Conservation (phyloP, 345 rosid genomes). For the Xanthoceras sorbifolium region DNA sequence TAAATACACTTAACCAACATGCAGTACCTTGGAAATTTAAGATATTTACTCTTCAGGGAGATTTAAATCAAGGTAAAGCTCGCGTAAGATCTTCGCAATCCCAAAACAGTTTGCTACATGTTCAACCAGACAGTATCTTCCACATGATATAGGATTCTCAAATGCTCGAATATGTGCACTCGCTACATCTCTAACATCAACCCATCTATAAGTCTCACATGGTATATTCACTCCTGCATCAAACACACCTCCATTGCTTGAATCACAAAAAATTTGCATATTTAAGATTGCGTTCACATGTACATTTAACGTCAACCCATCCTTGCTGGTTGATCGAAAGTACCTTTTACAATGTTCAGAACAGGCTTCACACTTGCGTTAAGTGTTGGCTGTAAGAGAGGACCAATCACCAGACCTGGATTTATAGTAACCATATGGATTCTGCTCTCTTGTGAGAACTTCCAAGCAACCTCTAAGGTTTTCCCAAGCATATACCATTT, state of each 20-base stretch:
- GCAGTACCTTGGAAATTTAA: no score
- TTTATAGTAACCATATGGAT: slow-evolving; percentile 43
- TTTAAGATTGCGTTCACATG: neutral
- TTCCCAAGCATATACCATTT: slow-evolving; percentile 47
- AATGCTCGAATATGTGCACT: slow-evolving; percentile 56
- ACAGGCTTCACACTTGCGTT: slow-evolving; percentile 28
- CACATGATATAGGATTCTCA: slow-evolving; percentile 46
- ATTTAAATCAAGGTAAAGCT: neutral
- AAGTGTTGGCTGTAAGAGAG: slow-evolving; percentile 43
- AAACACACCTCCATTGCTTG: neutral
- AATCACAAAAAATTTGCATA: no score
- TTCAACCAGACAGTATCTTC: slow-evolving; percentile 46
- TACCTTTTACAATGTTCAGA: slow-evolving; percentile 21
- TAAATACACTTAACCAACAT: no score
- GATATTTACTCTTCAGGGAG: slow-evolving; percentile 28
- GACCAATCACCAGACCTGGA: slow-evolving; percentile 48
- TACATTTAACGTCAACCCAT: no score
- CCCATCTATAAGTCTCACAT: slow-evolving; percentile 25
- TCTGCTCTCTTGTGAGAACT: slow-evolving; percentile 39
- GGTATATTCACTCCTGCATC: neutral
- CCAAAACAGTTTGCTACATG: neutral
- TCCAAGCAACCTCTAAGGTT: slow-evolving; percentile 48
- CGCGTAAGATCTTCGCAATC: slow-evolving; percentile 20
- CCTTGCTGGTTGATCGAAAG: neutral
- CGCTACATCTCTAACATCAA: slow-evolving; percentile 55